Percentiles rank a stretch among this genome's conserved stretches.
Conservation (phyloP, 352 stramenopile species). For the Thraustochytrium sp. region DNA sequence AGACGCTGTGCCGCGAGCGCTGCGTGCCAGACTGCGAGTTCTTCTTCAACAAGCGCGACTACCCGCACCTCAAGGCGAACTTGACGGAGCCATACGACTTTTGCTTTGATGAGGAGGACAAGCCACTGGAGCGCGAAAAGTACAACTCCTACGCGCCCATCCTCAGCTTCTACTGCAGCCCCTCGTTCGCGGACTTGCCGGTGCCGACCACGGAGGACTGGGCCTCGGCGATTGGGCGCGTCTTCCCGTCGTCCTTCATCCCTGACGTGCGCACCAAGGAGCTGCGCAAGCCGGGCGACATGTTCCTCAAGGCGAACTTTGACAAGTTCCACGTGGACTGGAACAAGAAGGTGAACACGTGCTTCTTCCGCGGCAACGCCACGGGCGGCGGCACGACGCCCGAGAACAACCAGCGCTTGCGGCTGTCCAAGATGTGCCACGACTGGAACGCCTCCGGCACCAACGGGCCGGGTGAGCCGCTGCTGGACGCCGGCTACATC, state of each 20-base stretch:
- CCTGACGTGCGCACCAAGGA: slow-evolving; percentile 50
- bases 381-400: slow-evolving; percentile 88
- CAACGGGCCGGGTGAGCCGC: slow-evolving; percentile 63
- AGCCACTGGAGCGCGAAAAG: slow-evolving; percentile 77
- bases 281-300: slow-evolving; percentile 70
- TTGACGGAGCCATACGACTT: slow-evolving; percentile 94
- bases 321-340: slow-evolving; percentile 89
- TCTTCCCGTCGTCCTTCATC: slow-evolving; percentile 82
- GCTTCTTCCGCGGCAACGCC: slow-evolving; percentile 94
- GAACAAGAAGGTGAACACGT: slow-evolving; percentile 90
- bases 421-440: slow-evolving; percentile 78
- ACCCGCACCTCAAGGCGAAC: slow-evolving; percentile 97
- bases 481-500: slow-evolving; percentile 93
- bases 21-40: slow-evolving; percentile 97
- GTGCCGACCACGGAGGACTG: slow-evolving; percentile 93
- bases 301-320: slow-evolving; percentile 95
- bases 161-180: slow-evolving; percentile 90
- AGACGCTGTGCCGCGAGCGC: slow-evolving; percentile 85
- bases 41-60: slow-evolving; percentile 99
- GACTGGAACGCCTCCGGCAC: slow-evolving; percentile 79
- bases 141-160: slow-evolving; percentile 93
- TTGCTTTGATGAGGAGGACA: slow-evolving; percentile 94
- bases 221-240: slow-evolving; percentile 79
- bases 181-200: slow-evolving; percentile 91
- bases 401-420: slow-evolving; percentile 93